Conservation (phyloP, 345 rosid species). For the Melaleuca alternifolia region DNA sequence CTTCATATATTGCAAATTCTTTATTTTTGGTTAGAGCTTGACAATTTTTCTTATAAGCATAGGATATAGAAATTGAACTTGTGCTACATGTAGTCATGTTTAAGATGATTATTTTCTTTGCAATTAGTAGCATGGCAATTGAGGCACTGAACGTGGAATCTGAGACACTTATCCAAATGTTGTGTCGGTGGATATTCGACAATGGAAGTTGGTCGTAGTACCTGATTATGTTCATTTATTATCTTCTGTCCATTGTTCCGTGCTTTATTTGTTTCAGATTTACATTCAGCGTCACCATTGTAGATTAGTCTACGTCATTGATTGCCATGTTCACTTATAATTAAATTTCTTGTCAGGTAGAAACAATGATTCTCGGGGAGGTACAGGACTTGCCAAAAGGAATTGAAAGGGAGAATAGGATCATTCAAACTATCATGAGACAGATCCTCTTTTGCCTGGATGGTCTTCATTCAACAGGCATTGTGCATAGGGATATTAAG, state of each 20-base stretch:
- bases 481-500: constrained; percentile 90
- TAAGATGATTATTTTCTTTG: neutral
- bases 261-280: neutral
- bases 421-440: constrained; percentile 84
- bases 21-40: neutral
- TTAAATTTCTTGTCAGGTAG: constrained; percentile 45
- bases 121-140: neutral
- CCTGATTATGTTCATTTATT: neutral
- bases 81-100: neutral
- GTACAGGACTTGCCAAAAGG: constrained; percentile 76
- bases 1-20: neutral
- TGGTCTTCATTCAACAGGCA: constrained; percentile 96
- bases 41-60: neutral
- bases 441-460: constrained; percentile 89
- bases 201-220: neutral
- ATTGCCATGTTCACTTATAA: neutral
- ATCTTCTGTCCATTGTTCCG: neutral
- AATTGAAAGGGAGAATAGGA: constrained; percentile 70
- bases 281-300: neutral
- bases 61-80: neutral
- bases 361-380: constrained; percentile 73
- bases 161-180: neutral
- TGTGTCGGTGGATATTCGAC: neutral
- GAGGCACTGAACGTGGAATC: neutral
- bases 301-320: neutral